These are phyloP conservation scores for Globisporangium spiculum DNA, from an alignment of 352 stramenopile species.

Conservation along the genomic window DNA sequence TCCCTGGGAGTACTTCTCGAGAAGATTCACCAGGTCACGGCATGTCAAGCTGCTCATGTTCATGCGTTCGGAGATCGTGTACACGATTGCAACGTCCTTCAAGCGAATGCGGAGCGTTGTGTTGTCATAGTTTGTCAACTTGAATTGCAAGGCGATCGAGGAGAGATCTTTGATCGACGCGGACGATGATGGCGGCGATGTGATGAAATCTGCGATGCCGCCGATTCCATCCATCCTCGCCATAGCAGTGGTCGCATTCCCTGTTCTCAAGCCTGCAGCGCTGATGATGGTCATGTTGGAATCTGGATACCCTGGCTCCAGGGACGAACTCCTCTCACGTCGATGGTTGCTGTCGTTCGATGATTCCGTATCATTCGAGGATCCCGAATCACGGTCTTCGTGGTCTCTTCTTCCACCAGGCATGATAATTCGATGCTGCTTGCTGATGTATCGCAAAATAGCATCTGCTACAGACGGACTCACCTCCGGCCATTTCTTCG, in stretches of 20 bases:
- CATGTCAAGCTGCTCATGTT: slow-evolving; percentile 68
- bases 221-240: slow-evolving; percentile 54
- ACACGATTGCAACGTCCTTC: slow-evolving; percentile 85
- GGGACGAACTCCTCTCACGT: slow-evolving; percentile 32
- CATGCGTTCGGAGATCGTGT: slow-evolving; percentile 85
- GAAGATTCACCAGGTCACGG: slow-evolving; percentile 59
- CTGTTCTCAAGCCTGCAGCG: slow-evolving; percentile 36
- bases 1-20: slow-evolving; percentile 71
- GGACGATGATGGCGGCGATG: slow-evolving; percentile 42
- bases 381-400: slow-evolving; percentile 45
- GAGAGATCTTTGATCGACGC: slow-evolving; percentile 54
- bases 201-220: slow-evolving; percentile 60
- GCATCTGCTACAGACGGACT: slow-evolving; percentile 55
- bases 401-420: slow-evolving; percentile 13
- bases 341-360: slow-evolving; percentile 54
- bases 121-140: slow-evolving; percentile 85
- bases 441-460: slow-evolving; percentile 75
- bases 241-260: slow-evolving; percentile 35
- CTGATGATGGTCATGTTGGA: slow-evolving; percentile 32
- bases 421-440: slow-evolving; percentile 59
- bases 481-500: slow-evolving; percentile 82
- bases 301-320: slow-evolving; percentile 43
- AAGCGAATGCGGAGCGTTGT: slow-evolving; percentile 75
- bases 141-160: slow-evolving; percentile 81
- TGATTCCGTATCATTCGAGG: slow-evolving; percentile 64